Conservation (phyloP, 495 filamentous ascomycete genomes). For the Trichoderma asperelloides region DNA sequence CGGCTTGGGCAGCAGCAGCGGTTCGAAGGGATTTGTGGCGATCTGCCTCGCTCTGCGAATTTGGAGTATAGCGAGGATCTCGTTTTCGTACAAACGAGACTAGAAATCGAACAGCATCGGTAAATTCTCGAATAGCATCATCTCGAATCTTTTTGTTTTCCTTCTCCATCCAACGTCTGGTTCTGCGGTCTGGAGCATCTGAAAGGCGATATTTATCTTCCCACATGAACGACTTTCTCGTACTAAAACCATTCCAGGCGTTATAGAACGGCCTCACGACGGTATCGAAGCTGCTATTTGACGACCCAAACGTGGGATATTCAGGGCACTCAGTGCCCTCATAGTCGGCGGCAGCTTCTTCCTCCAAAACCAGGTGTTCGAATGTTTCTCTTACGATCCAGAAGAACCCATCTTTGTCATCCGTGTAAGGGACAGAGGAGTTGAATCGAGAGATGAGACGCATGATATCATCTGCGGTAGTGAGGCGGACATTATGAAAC, state of each 20-base stretch:
- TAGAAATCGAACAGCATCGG: constrained; percentile 79
- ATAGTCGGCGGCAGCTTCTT: constrained; percentile 62
- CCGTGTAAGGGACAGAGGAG: constrained; percentile 64
- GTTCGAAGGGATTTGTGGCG: constrained; percentile 72
- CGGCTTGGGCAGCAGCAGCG: constrained; percentile 74
- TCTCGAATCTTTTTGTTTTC: constrained; percentile 85
- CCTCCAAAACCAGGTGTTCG: constrained; percentile 70
- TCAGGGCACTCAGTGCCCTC: constrained; percentile 43
- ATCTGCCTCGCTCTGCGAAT: constrained; percentile 64
- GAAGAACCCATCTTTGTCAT: constrained; percentile 74
- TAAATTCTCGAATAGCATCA: constrained; percentile 77
- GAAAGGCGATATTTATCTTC: constrained; percentile 70
- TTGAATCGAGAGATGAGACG: constrained; percentile 67
- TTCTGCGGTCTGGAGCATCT: constrained; percentile 78
- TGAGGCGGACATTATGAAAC: constrained; percentile 57
- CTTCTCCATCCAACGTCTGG: constrained; percentile 84
- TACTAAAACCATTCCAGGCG: constrained; percentile 72
- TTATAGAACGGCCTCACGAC: constrained; percentile 75
- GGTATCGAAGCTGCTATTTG: constrained; percentile 56
- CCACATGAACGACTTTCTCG: constrained; percentile 82
- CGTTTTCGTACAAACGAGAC: constrained; percentile 89
- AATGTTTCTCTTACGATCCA: constrained; percentile 66
- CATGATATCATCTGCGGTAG: constrained; percentile 68
- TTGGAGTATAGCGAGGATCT: constrained; percentile 70
- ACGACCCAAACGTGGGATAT: constrained; percentile 75